Evolutionary conservation across 2,329 filamentous ascomycete species (phyloP).

Genomic region (Escovopsis weberi): DNA sequence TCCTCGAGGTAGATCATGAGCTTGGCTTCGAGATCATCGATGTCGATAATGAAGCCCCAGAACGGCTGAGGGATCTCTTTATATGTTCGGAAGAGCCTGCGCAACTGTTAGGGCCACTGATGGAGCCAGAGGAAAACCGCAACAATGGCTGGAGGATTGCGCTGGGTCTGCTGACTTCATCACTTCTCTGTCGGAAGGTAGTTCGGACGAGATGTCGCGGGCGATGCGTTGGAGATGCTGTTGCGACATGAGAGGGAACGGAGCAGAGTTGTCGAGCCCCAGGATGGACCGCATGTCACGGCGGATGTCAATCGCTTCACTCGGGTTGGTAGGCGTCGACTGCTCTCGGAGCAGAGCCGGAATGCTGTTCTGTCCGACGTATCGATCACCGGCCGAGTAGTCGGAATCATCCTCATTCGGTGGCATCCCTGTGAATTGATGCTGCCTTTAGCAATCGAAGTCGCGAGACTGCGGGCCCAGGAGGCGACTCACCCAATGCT

Average conservation of each 20-base stretch:
- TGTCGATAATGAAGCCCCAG: constrained; percentile 53
- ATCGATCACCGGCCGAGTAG: constrained; percentile 42
- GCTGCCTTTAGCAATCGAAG: background rate
- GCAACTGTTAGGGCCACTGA: constrained; percentile 4
- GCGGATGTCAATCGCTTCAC: constrained; percentile 41
- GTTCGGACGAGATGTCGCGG: constrained; percentile 43
- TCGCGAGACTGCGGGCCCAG: background rate
- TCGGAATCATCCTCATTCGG: constrained; percentile 33
- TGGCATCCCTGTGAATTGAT: constrained; percentile 13
- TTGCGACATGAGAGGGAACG: constrained; percentile 52
- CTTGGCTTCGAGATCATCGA: constrained; percentile 49
- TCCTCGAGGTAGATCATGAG: constrained; percentile 53
- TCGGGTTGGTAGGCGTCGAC: constrained; percentile 36
- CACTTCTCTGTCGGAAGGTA: constrained; percentile 50
- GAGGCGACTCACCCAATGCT: constrained; percentile 20
- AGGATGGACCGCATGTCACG: constrained; percentile 52
- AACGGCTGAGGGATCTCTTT: constrained; percentile 54
- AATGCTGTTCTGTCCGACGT: constrained; percentile 54
- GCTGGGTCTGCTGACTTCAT: constrained; percentile 38
- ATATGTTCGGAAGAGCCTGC: constrained; percentile 48
- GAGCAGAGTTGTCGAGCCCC: constrained; percentile 49
- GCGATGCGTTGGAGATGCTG: constrained; percentile 46
- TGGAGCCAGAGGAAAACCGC: background rate
- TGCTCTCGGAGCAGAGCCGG: constrained; percentile 51
- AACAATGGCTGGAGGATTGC: background rate